These are phyloP conservation scores for Crithidia sp. DNA, from an alignment of 208 protist genomes.

Conservation along the genomic window DNA sequence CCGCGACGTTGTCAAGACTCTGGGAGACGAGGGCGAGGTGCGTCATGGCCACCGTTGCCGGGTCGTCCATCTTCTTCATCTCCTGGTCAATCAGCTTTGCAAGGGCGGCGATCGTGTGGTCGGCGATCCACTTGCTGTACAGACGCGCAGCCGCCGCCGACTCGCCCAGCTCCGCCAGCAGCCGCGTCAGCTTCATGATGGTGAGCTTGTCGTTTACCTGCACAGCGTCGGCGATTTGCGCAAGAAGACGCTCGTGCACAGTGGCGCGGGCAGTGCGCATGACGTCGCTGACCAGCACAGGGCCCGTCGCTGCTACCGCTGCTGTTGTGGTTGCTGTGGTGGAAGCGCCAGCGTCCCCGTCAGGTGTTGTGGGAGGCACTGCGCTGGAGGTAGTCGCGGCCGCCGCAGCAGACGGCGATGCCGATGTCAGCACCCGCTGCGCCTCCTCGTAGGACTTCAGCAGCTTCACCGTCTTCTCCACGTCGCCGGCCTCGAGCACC, in stretches of 20 bases:
- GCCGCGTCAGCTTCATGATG: constrained; percentile 56
- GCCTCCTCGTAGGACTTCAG: constrained; percentile 73
- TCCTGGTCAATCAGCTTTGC: constrained; percentile 71
- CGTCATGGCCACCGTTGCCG: constrained; percentile 60
- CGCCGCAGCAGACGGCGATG: constrained; percentile 12
- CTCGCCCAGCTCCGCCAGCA: constrained; percentile 61
- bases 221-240: constrained; percentile 40
- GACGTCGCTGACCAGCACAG: constrained; percentile 20
- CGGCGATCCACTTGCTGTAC: constrained; percentile 75
- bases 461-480: constrained; percentile 60
- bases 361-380: not conserved
- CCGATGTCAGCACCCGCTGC: constrained; percentile 33
- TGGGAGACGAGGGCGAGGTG: constrained; percentile 84
- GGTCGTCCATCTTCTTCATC: constrained; percentile 77
- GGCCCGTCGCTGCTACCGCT: not conserved
- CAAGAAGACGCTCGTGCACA: constrained; percentile 38
- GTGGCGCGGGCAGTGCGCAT: constrained; percentile 30
- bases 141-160: constrained; percentile 37
- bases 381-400: not conserved
- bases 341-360: not conserved
- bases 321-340: not conserved
- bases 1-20: constrained; percentile 78
- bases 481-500: constrained; percentile 44
- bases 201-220: constrained; percentile 72
- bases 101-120: constrained; percentile 62